Conservation (phyloP, 768 basidiomycete species). For the Termitomyces heimii region DNA sequence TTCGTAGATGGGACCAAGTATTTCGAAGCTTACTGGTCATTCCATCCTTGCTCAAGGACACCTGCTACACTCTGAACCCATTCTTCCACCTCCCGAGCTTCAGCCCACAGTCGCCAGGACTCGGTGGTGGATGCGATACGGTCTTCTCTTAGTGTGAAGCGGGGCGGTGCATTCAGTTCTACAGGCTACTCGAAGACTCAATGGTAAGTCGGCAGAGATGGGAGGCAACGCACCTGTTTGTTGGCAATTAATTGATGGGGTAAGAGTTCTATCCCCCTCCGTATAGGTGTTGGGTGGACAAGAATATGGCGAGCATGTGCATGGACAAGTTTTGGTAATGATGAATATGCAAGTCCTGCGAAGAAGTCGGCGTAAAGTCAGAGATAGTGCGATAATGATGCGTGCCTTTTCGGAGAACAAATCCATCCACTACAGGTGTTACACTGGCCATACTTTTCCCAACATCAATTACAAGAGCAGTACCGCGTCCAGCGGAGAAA, state of each 20-base stretch:
- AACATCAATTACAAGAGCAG: constrained; percentile 94
- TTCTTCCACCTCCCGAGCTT: constrained; percentile 81
- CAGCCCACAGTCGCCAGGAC: constrained; percentile 78
- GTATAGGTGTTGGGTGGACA: constrained; percentile 37
- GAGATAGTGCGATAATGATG: neutral
- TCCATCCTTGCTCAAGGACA: constrained; percentile 84
- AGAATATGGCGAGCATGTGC: constrained; percentile 72
- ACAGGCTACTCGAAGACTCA: constrained; percentile 49
- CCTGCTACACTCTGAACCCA: constrained; percentile 89
- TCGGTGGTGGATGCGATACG: constrained; percentile 66
- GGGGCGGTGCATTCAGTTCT: constrained; percentile 58
- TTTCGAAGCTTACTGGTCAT: constrained; percentile 62
- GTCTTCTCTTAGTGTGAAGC: constrained; percentile 71
- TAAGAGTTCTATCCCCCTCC: constrained; percentile 59
- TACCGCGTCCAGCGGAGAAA: constrained; percentile 94
- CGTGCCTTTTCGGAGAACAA: constrained; percentile 90
- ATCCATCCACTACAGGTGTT: constrained; percentile 95
- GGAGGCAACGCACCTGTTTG: constrained; percentile 47
- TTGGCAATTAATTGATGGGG: constrained; percentile 90
- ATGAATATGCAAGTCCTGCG: constrained; percentile 71
- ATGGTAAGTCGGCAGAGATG: neutral
- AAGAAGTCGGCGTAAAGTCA: neutral
- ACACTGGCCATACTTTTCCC: constrained; percentile 88
- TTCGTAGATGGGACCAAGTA: neutral
- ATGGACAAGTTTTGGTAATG: constrained; percentile 75